phyloP scores from a whole-genome alignment of 2,329 filamentous ascomycete genomes.

The Domatiomyces catenatus region DNA sequence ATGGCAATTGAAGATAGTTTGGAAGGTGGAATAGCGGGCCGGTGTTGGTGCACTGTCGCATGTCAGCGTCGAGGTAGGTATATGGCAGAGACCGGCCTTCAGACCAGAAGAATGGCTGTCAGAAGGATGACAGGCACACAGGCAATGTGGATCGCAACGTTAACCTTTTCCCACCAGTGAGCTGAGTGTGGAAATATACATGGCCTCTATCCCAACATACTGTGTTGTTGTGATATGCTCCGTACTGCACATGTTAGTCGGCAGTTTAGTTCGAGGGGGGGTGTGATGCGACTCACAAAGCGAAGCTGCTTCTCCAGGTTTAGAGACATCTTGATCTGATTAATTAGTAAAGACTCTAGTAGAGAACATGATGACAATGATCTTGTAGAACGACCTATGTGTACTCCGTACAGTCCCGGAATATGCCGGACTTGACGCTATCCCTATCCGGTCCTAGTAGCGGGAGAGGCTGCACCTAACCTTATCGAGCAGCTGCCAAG shows the following conservation, averaged over 20 bases:
- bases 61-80: slow-evolving; percentile 1
- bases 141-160: slow-evolving; percentile 47
- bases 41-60: slow-evolving; percentile 40
- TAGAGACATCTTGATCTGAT: slow-evolving; percentile 18
- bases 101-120: slow-evolving; percentile 44
- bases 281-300: slow-evolving; percentile 38
- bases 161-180: slow-evolving; percentile 33
- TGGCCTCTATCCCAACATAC: slow-evolving; percentile 26
- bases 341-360: neutral
- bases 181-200: slow-evolving; percentile 12
- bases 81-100: neutral
- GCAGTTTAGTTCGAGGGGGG: slow-evolving; percentile 7
- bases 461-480: too few species aligned
- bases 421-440: too few species aligned
- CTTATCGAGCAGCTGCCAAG: too few species aligned
- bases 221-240: slow-evolving; percentile 49
- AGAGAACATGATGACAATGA: too few species aligned
- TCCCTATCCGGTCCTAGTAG: too few species aligned
- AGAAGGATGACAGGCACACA: slow-evolving; percentile 48
- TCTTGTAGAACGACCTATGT: too few species aligned
- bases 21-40: slow-evolving; percentile 39
- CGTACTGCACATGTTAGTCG: slow-evolving; percentile 37
- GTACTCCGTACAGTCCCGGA: too few species aligned
- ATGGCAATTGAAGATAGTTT: slow-evolving; percentile 36
- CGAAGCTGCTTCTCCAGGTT: slow-evolving; percentile 52